These are phyloP conservation scores for Suillus subalutaceus DNA, from an alignment of 768 basidiomycete species.

Conservation along the genomic window DNA sequence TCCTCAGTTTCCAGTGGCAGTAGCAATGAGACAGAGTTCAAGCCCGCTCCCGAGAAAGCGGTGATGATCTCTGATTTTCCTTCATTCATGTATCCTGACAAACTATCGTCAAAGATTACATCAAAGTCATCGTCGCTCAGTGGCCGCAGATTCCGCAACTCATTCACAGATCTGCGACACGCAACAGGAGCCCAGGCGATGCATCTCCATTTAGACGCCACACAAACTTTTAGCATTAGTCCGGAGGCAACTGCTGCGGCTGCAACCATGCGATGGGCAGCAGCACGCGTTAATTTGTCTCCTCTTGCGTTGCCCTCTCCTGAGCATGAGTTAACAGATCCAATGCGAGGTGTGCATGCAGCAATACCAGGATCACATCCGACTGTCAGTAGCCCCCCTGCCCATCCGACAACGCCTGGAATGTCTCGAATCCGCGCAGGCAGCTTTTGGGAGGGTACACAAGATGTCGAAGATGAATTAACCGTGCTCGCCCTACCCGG, in stretches of 20 bases:
- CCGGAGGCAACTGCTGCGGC: conserved; percentile 67
- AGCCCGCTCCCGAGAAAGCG: conserved; percentile 5
- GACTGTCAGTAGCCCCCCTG: conserved; percentile 36
- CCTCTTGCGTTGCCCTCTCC: conserved; percentile 89
- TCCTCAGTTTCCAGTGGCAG: conserved; percentile 16
- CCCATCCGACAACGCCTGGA: conserved; percentile 47
- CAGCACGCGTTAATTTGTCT: conserved; percentile 77
- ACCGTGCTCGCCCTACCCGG: conserved; percentile 27
- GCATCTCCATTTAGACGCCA: conserved; percentile 31
- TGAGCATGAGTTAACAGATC: conserved; percentile 90
- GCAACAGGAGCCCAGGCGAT: conserved; percentile 25
- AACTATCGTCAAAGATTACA: conserved; percentile 28
- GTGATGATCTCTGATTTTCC: conserved; percentile 7
- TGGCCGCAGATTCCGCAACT: conserved; percentile 47
- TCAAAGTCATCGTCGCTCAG: conserved; percentile 29
- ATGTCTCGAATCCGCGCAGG: conserved; percentile 56
- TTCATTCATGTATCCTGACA: conserved; percentile 28
- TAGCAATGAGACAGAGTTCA: neutral
- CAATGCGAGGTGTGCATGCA: conserved; percentile 76
- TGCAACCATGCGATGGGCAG: conserved; percentile 87
- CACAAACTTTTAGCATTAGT: conserved; percentile 36
- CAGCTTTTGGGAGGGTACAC: conserved; percentile 80
- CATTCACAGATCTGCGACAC: conserved; percentile 47
- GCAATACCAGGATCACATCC: conserved; percentile 65
- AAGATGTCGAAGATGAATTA: conserved; percentile 49